Base-by-base conservation (phyloP, 2,329 filamentous ascomycete species). In the Fusarium armeniacum region DNA sequence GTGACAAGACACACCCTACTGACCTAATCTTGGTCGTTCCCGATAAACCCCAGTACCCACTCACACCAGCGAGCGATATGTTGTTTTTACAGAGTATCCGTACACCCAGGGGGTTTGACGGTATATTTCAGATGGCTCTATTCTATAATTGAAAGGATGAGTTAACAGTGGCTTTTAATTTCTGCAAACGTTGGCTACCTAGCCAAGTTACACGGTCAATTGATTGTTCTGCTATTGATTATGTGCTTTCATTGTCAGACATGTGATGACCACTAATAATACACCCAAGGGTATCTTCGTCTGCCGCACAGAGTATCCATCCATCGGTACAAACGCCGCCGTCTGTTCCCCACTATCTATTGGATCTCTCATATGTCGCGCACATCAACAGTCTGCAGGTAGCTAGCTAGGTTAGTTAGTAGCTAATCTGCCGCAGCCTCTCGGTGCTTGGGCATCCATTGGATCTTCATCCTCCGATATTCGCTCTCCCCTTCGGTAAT, bases 11-110 rank as follows among this genome's bases (percentile, higher is more conserved):
- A 64, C 50, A 58, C 59, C 59, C 61, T 44, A 32, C 20, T 33
- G 22, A 47, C 51, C 62, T 62, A 71, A 70, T 70, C 68, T 70
- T 44, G 64, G 59, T 69, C 36, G 63, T 71, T 70, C 64, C 68
- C 55, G 67, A 70, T 70, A 70, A 68, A 70, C 68, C 68, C 67
- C 67, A 63, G 60, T 32, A 36, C n/a, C 46, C 50, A 70, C 51
- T 36, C 52, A 57, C 66, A 69, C 66, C 65, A 40, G 36, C n/a
- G 36, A 40, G 36, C n/a, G 36, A 40, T 36, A 18, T 36, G 35
- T 18, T 36, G 35, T 36, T 36, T 36, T 40, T 40, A 22, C 6
- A 40, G n/a, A 40, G n/a, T 13, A 30, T 30, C 28, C 3, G 28
- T 30, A 40, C 36, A 20, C 36, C 36, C n/a, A 36, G n/a, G 36